Evolutionary conservation across 164 flowering plant species (phyloP), one percentile per base, ranked within the genome.

Genomic region (Euptelea pleiosperma): DNA sequence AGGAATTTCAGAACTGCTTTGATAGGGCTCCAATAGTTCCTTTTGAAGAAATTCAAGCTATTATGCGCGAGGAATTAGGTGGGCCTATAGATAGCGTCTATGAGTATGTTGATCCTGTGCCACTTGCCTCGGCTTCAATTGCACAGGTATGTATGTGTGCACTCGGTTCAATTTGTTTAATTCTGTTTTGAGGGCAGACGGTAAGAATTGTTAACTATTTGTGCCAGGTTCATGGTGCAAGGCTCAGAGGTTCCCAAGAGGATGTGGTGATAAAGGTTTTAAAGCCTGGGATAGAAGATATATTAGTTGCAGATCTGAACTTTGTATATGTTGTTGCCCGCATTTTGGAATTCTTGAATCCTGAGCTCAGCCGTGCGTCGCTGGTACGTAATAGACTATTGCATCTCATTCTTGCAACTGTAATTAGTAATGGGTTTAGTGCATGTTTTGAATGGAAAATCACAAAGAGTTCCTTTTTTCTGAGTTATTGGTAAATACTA

Each of bases 71-170:
- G 53, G 98, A 92, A 57, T 64, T 92, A 37, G 87, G 89, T 30
- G 81, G 79, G 57, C 86, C 95, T n/a, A 75, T 92, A 58, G 95
- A 87, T 18, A 81, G 80, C 57, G 82, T 92, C 2, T 92, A 85
- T 66, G 96, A 87, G 66, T 87, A 81, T 73, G 77, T 92, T 56
- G 93, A 92, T 73, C 95, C 95, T 6, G 82, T 77, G 2, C 98
- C 98, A 11, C n/a, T 92, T 74, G 98, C 98, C 57, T 89, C 98
- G n/a, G 98, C 98, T 60, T 92, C 96, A 10, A 80, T 92, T 71
- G 98, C 96, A 35, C 98, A 92, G 93, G 98, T 91, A 37, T 48
- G 41, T 35, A 14, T 33, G 12, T 21, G 18, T 19, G 10, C 22
- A 31, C 14, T 39, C 35, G n/a, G n/a, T 37, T 35, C 35, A 31